phyloP scores from a whole-genome alignment of 2,329 filamentous ascomycete species.

The Trichothecium roseum region DNA sequence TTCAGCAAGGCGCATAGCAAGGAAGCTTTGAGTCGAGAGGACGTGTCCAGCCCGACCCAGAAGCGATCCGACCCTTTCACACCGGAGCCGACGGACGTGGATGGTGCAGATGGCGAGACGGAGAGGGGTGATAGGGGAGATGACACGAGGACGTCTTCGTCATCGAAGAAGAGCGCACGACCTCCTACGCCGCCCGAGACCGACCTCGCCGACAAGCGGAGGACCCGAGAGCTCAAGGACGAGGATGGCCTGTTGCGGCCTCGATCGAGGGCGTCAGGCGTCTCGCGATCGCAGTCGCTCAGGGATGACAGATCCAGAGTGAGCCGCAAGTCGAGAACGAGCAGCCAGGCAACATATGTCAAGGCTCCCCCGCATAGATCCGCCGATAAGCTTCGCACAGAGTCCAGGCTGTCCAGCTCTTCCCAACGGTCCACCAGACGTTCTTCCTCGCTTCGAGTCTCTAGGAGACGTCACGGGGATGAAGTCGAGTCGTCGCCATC shows the following conservation, averaged over 20 bases:
- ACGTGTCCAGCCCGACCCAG: slow-evolving; percentile 21
- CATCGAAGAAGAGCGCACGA: slow-evolving; percentile 31
- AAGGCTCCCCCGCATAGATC: slow-evolving; percentile 23
- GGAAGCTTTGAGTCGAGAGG: slow-evolving; percentile 61
- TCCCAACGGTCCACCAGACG: slow-evolving; percentile 24
- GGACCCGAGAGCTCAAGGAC: slow-evolving; percentile 16
- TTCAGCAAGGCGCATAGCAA: slow-evolving; percentile 91
- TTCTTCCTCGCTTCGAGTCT: slow-evolving; percentile 24
- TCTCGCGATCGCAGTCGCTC: slow-evolving; percentile 33
- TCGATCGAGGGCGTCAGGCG: slow-evolving; percentile 32
- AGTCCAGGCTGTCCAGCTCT: slow-evolving; percentile 21
- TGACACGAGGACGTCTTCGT: slow-evolving; percentile 24
- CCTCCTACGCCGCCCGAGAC: slow-evolving; percentile 57
- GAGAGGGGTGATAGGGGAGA: slow-evolving; percentile 14
- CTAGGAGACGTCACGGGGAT: slow-evolving; percentile 22
- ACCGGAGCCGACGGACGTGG: slow-evolving; percentile 62
- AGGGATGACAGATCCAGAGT: slow-evolving; percentile 41
- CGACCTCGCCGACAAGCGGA: slow-evolving; percentile 19
- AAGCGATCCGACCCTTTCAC: slow-evolving; percentile 41
- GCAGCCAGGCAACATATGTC: slow-evolving; percentile 48
- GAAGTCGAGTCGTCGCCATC: slow-evolving; percentile 36
- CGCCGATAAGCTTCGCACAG: slow-evolving; percentile 24
- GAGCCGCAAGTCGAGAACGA: slow-evolving; percentile 43
- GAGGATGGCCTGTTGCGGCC: slow-evolving; percentile 18
- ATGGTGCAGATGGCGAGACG: slow-evolving; percentile 15